Base-by-base conservation (phyloP, 169 alveolate genomes). In the Cystoisospora suis region DNA sequence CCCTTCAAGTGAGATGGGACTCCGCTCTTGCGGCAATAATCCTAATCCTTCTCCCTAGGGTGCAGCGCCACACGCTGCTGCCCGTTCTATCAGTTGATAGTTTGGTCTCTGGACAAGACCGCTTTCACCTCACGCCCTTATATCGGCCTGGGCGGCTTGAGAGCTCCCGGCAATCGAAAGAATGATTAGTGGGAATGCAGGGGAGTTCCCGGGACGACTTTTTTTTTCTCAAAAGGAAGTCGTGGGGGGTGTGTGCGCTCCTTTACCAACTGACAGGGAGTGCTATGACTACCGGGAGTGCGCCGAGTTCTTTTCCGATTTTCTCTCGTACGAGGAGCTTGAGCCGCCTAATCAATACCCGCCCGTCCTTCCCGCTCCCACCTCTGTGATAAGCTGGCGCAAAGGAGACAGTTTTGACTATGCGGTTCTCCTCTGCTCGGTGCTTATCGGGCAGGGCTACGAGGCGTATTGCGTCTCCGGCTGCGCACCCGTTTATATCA, bases 391-490 rank as follows among this genome's bases (percentile, higher is more conserved):
- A 0, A 77, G 90, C 65, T 96, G 97, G 97, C 89, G 95, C 86
- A 95, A 93, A 32, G 98, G 98, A 27, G 98, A 96, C 93, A 92
- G 97, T 34, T 96, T 96, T 86, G 98, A 96, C 93, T 69, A 93
- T 49, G 45, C 96, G 3, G 58, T 88, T 42, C 58, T 49, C 32
- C 83, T 75, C 47, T 65, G 58, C 38, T 56, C 88, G 7, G 40
- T 45, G 32, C 88, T 88, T 6, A 45, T 77, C 6, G 92, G 92
- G 9, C 94, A 93, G 15, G 98, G 98, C 5, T 96, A 94, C 79
- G 97, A 96, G 92, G 98, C 98, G 23, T 96, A 95, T 92, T 95
- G 97, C 69, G 96, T 96, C 6, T 94, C 94, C 70, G 98, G 98
- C 0, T 93, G 93, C 42, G 97, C 97, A 3, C 98, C 98, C 3